Conservation (phyloP, 2,329 filamentous ascomycete genomes). For the Aspergillus fructus region DNA sequence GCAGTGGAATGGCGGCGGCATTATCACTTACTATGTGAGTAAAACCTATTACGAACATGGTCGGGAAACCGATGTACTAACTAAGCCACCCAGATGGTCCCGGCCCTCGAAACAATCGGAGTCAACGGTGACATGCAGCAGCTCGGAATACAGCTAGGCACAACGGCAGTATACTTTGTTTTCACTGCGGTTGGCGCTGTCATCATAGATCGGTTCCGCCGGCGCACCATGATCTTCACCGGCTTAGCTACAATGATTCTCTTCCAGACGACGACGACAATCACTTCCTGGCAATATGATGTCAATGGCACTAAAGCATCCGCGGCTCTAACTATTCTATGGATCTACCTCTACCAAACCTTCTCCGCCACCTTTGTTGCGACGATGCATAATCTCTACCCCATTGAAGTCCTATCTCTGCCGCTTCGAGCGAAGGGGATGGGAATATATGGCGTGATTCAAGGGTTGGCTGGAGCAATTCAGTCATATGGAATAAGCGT, state of each 20-base stretch:
- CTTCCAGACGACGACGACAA: slow-evolving; percentile 47
- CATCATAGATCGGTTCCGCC: slow-evolving; percentile 44
- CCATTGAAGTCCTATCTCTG: slow-evolving; percentile 46
- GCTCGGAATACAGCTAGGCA: slow-evolving; percentile 46
- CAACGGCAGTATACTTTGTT: slow-evolving; percentile 48
- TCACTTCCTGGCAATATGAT: slow-evolving; percentile 49
- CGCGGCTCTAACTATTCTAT: slow-evolving; percentile 46
- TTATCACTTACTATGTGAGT: slow-evolving; percentile 44
- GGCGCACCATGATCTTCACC: slow-evolving; percentile 47
- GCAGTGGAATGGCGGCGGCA: slow-evolving; percentile 50
- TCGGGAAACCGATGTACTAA: neutral
- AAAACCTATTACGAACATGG: neutral
- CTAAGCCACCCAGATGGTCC: slow-evolving; percentile 4
- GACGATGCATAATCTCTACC: slow-evolving; percentile 51
- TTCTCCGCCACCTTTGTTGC: slow-evolving; percentile 48
- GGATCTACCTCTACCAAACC: slow-evolving; percentile 51
- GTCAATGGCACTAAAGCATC: slow-evolving; percentile 31
- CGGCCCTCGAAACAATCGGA: slow-evolving; percentile 44
- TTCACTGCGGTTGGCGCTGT: slow-evolving; percentile 46
- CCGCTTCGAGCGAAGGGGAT: slow-evolving; percentile 48
- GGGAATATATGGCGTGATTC: slow-evolving; percentile 47
- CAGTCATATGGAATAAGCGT: slow-evolving; percentile 50
- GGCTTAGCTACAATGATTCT: slow-evolving; percentile 46
- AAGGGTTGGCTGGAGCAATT: slow-evolving; percentile 45
- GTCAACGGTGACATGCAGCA: slow-evolving; percentile 38